These are phyloP conservation scores for Cyclotella cryptica DNA, from an alignment of 108 stramenopile species.

Conservation along the genomic window DNA sequence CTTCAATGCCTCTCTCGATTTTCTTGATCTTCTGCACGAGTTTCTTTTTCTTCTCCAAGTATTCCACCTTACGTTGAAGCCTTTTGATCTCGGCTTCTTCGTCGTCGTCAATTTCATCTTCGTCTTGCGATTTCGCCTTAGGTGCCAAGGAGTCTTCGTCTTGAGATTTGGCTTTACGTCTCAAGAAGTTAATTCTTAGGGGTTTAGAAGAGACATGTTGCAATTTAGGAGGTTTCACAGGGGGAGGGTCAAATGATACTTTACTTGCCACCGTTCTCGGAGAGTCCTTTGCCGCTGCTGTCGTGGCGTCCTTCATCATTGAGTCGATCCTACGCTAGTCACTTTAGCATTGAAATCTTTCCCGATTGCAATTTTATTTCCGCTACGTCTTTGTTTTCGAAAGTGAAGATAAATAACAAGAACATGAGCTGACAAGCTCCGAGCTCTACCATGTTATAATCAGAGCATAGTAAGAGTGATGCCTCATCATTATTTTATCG, in stretches of 20 bases:
- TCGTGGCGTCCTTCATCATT: no score
- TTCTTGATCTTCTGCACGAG: slow-evolving; percentile 7
- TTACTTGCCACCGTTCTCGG: neutral
- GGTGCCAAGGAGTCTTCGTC: no score
- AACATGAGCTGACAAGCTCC: no score
- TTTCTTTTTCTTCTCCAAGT: slow-evolving; percentile 1
- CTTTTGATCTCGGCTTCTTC: slow-evolving; percentile 5
- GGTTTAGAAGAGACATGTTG: neutral
- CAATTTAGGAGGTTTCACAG: neutral
- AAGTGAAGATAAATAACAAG: no score
- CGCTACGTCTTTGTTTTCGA: no score
- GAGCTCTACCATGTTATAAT: no score
- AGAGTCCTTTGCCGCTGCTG: neutral
- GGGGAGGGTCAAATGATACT: neutral
- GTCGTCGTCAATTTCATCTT: neutral
- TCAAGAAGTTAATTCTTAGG: neutral
- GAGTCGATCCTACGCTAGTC: no score
- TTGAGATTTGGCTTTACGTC: neutral
- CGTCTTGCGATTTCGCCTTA: slow-evolving; percentile 6
- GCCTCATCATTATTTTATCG: no score
- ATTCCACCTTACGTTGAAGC: slow-evolving; percentile 1
- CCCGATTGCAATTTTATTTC: no score
- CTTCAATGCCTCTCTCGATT: slow-evolving; percentile 2
- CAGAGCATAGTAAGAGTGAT: no score
- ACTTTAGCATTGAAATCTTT: no score